Evolutionary conservation across 306 rosid species (phyloP).

Genomic region (Lupinus albus): DNA sequence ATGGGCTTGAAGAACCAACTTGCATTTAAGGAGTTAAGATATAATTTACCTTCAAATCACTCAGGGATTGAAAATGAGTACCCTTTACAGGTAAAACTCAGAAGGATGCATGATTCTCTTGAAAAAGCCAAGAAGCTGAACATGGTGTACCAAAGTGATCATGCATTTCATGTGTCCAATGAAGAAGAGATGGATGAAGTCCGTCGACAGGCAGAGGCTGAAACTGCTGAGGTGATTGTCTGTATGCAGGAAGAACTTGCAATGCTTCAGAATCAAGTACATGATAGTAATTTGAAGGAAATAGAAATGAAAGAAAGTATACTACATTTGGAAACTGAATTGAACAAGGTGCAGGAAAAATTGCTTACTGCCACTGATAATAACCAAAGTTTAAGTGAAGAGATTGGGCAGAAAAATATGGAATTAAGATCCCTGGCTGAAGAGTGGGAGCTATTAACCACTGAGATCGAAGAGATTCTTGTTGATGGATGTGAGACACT

Average conservation of each 20-base stretch:
- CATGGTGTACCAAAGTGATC: conserved; percentile 71
- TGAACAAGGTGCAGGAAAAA: conserved; percentile 62
- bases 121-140: conserved; percentile 88
- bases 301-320: conserved; percentile 64
- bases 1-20: conserved; percentile 60
- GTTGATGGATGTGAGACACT: conserved; percentile 67
- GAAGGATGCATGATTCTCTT: conserved; percentile 84
- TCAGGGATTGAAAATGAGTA: conserved; percentile 45
- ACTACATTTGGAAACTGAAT: conserved; percentile 57
- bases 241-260: conserved; percentile 94
- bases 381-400: conserved; percentile 54
- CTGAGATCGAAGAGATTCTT: conserved; percentile 84
- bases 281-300: conserved; percentile 66
- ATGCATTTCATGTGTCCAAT: conserved; percentile 71
- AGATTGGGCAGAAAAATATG: conserved; percentile 59
- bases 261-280: conserved; percentile 71
- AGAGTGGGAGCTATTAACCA: conserved; percentile 72
- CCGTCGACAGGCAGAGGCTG: conserved; percentile 82
- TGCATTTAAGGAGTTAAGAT: conserved; percentile 54
- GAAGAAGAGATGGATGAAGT: conserved; percentile 91
- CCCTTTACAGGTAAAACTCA: conserved; percentile 62
- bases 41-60: conserved; percentile 47
- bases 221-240: conserved; percentile 93
- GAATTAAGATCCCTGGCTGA: conserved; percentile 58
- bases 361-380: conserved; percentile 50